Conservation (phyloP, 305 asterid species). For the Lippia alba region DNA sequence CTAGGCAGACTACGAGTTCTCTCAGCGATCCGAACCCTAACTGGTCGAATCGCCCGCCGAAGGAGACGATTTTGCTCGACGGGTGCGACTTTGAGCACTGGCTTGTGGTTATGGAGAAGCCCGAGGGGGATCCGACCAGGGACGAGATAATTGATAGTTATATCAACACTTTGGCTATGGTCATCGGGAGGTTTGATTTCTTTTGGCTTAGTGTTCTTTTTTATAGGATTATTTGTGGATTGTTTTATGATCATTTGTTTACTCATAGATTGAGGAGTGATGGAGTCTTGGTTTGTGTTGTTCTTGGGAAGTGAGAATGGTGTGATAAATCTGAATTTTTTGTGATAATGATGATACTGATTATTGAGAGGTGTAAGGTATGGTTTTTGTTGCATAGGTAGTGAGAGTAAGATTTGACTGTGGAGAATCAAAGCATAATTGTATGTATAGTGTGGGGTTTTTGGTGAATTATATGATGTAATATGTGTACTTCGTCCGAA, state of each 20-base stretch:
- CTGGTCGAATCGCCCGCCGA: conserved; percentile 91
- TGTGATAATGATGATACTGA: too few relatives aligned
- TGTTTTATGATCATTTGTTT: background rate
- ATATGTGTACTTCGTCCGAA: too few relatives aligned
- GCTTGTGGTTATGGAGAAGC: conserved; percentile 94
- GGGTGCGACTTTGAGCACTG: conserved; percentile 99
- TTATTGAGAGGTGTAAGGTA: too few relatives aligned
- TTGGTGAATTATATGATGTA: conserved; percentile 2
- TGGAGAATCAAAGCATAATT: background rate
- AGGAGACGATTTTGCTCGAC: conserved; percentile 89
- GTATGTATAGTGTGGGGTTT: background rate
- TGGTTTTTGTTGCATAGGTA: too few relatives aligned
- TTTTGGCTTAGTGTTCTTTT: background rate
- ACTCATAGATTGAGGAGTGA: background rate
- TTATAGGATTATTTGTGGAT: too few relatives aligned
- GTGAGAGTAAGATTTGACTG: too few relatives aligned
- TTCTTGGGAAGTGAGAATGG: background rate
- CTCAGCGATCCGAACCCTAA: conserved; percentile 87
- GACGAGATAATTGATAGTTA: conserved; percentile 80
- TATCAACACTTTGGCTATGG: conserved; percentile 71
- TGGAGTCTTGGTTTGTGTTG: background rate
- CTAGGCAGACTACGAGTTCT: conserved; percentile 66
- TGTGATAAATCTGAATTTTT: background rate
- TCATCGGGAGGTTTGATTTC: conserved; percentile 73
- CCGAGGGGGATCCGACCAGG: conserved; percentile 74